These are phyloP conservation scores for Penicillium macrosclerotiorum DNA, from an alignment of 495 filamentous ascomycete genomes.

Conservation along the genomic window DNA sequence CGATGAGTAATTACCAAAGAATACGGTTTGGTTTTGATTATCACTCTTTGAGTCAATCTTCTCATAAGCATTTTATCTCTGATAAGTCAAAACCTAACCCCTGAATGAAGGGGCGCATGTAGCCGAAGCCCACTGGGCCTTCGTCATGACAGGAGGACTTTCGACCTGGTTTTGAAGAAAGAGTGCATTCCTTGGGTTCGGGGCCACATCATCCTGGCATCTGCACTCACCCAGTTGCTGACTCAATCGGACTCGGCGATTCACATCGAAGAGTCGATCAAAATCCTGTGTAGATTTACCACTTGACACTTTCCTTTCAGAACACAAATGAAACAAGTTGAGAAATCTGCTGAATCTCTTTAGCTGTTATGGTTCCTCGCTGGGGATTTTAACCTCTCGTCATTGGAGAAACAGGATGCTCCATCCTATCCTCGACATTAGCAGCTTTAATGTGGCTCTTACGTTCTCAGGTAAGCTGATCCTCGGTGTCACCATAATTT, in stretches of 20 bases:
- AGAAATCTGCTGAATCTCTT: too few species aligned
- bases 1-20: too few species aligned
- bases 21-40: too few species aligned
- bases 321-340: too few species aligned
- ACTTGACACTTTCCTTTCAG: not conserved
- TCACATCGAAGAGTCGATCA: too few species aligned
- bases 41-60: not conserved
- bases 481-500: too few species aligned
- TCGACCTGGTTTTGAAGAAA: not conserved
- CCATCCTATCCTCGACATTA: conserved; percentile 51
- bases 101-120: not conserved
- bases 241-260: not conserved
- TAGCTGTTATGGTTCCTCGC: not conserved
- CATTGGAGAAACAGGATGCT: conserved; percentile 27
- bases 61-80: not conserved
- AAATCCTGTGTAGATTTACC: not conserved
- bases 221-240: not conserved
- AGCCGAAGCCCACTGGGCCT: not conserved
- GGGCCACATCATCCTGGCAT: conserved; percentile 2
- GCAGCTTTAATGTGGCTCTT: conserved; percentile 49
- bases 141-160: not conserved
- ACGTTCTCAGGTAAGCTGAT: conserved; percentile 47
- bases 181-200: conserved; percentile 4
- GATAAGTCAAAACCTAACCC: not conserved
- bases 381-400: not conserved